Evolutionary conservation across 2,329 filamentous ascomycete species (phyloP).

Genomic region (Verticillium zaregamsianum): DNA sequence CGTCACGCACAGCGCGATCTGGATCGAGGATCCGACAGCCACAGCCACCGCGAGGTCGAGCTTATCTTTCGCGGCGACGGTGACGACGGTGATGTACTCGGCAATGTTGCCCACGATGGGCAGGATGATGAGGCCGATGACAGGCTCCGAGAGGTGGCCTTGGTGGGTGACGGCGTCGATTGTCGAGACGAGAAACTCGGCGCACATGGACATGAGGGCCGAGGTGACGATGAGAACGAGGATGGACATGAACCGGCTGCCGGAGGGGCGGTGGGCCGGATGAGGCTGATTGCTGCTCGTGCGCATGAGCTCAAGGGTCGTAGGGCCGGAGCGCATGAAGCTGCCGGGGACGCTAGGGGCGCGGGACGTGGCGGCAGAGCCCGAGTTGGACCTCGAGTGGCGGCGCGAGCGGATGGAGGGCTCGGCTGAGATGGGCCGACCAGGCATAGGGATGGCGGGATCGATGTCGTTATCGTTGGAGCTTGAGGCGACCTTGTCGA

Average conservation of each 20-base stretch:
- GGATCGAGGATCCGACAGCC: slow-evolving; percentile 56
- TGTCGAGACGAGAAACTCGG: slow-evolving; percentile 56
- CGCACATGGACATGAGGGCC: slow-evolving; percentile 52
- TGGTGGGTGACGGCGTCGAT: slow-evolving; percentile 51
- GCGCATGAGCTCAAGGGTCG: slow-evolving; percentile 12
- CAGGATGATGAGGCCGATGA: slow-evolving; percentile 58
- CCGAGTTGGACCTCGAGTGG: slow-evolving; percentile 20
- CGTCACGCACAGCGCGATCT: slow-evolving; percentile 58
- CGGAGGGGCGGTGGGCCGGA: background rate
- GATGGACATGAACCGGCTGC: slow-evolving; percentile 32
- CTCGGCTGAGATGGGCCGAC: slow-evolving; percentile 14
- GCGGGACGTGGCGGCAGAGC: slow-evolving; percentile 15
- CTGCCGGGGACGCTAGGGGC: slow-evolving; percentile 13
- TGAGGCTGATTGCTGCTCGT: slow-evolving; percentile 6
- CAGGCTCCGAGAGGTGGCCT: slow-evolving; percentile 47
- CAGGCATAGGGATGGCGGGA: background rate
- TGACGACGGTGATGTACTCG: slow-evolving; percentile 59
- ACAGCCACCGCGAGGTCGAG: slow-evolving; percentile 60
- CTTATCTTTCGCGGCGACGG: slow-evolving; percentile 55
- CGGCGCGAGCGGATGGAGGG: slow-evolving; percentile 14
- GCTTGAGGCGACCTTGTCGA: background rate
- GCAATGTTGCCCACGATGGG: slow-evolving; percentile 61
- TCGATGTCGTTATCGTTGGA: slow-evolving; percentile 4
- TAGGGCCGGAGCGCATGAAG: slow-evolving; percentile 14
- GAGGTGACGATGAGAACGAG: slow-evolving; percentile 49